Evolutionary conservation across 1,284 basidiomycete genomes (phyloP), one percentile per base, ranked within the genome.

Genomic region (Paramarasmius palmivorus): DNA sequence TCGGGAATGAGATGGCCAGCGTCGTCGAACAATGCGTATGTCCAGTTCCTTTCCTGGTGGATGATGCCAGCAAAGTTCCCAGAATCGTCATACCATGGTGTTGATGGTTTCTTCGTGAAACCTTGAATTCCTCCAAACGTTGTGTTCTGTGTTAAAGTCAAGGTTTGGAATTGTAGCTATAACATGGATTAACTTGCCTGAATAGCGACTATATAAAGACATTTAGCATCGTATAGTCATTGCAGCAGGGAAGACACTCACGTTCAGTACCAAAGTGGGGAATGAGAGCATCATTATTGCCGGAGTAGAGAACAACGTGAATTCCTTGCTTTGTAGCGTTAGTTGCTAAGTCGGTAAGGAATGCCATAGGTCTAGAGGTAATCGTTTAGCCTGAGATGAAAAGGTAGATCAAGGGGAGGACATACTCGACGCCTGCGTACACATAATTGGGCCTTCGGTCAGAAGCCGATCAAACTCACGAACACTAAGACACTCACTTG

Each of bases 71-170:
- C 85, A 57, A 83, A 79, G 42, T 80, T 71, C 20, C 81, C 80
- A 2, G 65, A 63, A 52, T 86, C 84, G 51, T 83, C 81, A 52
- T 67, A 73, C 83, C 84, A 86, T 1, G 82, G 78, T 0, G 87
- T 90, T 1, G 82, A 77, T 0, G 87, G 87, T 54, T 78, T 76
- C 44, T 79, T 73, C 4, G 84, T 81, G 64, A 90, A 90, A 2
- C 88, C 88, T 65, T 83, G 85, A 39, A 83, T 83, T 12, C 83
- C 86, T 34, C 86, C 86, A 59, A 89, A 90, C 0, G 88, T 88
- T 8, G 84, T 88, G 60, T 90, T 90, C 83, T 88, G 41, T 3
- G 7, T 29, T 14, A 50, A 17, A 41, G 4, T 23, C 36, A 37
- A n/a, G 10, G 51, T 20, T 38, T 51, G 48, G 50, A 35, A 38